These are phyloP conservation scores for Laetiporus sulphureus DNA, from an alignment of 1,284 basidiomycete species.

Conservation along the genomic window DNA sequence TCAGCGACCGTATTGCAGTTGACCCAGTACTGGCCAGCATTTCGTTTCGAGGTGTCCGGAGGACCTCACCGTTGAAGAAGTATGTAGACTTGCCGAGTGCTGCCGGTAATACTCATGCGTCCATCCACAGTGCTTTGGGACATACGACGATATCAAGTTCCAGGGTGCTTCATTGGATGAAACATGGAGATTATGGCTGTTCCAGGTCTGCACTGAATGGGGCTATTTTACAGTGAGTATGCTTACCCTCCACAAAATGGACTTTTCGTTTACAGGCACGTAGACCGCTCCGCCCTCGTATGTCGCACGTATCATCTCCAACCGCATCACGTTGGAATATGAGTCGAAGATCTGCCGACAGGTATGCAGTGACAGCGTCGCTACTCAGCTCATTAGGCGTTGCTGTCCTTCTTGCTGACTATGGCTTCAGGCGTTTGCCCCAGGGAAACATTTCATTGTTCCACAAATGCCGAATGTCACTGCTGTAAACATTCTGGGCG, in stretches of 20 bases:
- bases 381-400: neutral
- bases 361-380: slow-evolving; percentile 25
- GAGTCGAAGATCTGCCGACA: slow-evolving; percentile 77
- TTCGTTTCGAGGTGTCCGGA: slow-evolving; percentile 55
- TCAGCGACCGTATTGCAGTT: no score
- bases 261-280: slow-evolving; percentile 13
- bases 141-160: slow-evolving; percentile 65
- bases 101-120: no score
- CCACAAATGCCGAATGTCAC: slow-evolving; percentile 73
- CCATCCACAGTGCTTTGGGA: slow-evolving; percentile 76
- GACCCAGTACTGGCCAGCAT: no score
- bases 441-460: slow-evolving; percentile 70
- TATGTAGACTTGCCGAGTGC: slow-evolving; percentile 29
- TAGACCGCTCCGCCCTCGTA: slow-evolving; percentile 66
- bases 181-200: slow-evolving; percentile 84
- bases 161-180: slow-evolving; percentile 55
- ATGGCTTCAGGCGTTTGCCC: slow-evolving; percentile 62
- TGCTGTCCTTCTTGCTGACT: neutral
- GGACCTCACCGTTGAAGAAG: slow-evolving; percentile 50
- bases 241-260: slow-evolving; percentile 3
- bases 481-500: slow-evolving; percentile 73
- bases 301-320: slow-evolving; percentile 68
- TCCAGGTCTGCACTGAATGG: slow-evolving; percentile 93
- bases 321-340: slow-evolving; percentile 69
- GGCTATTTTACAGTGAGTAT: slow-evolving; percentile 74